Evolutionary conservation across 352 stramenopile species (phyloP).

Genomic region (Thalassiosira mediterranea): DNA sequence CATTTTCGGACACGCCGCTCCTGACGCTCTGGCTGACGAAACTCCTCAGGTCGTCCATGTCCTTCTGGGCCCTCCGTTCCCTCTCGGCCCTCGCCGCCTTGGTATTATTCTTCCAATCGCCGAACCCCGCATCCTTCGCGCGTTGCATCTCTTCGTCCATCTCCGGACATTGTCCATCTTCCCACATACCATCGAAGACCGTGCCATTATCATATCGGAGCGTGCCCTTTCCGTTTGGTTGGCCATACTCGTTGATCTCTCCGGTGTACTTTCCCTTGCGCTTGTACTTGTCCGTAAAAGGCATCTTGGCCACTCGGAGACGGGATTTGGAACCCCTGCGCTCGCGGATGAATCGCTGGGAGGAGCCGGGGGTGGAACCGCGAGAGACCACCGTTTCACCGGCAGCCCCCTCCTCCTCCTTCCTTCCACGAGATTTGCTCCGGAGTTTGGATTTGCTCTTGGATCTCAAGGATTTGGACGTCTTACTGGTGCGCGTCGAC

Average conservation of each 20-base stretch:
- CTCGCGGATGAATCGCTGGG: conserved; percentile 15
- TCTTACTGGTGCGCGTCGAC: conserved; percentile 15
- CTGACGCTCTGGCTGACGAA: conserved; percentile 23
- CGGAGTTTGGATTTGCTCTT: not conserved
- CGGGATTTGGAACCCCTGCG: not conserved
- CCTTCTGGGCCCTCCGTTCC: conserved; percentile 24
- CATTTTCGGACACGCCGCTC: conserved; percentile 1
- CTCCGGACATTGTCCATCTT: conserved; percentile 26
- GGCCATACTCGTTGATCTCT: conserved; percentile 47
- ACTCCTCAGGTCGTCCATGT: conserved; percentile 27
- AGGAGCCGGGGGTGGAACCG: not conserved
- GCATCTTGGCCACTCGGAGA: conserved; percentile 48
- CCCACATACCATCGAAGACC: conserved; percentile 36
- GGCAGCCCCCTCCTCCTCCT: not conserved
- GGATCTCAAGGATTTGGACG: conserved; percentile 8
- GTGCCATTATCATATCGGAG: conserved; percentile 40
- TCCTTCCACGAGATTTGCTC: not conserved
- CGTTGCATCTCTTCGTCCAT: conserved; percentile 23
- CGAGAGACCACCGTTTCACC: not conserved
- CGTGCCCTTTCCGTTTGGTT: conserved; percentile 29
- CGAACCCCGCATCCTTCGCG: conserved; percentile 17
- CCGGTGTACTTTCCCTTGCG: conserved; percentile 44
- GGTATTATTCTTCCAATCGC: conserved; percentile 30
- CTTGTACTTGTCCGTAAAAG: conserved; percentile 42
- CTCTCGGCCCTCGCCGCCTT: conserved; percentile 11